These are phyloP conservation scores for Taphrina sp. DNA, from an alignment of 1,139 yeast species.

Conservation along the genomic window DNA sequence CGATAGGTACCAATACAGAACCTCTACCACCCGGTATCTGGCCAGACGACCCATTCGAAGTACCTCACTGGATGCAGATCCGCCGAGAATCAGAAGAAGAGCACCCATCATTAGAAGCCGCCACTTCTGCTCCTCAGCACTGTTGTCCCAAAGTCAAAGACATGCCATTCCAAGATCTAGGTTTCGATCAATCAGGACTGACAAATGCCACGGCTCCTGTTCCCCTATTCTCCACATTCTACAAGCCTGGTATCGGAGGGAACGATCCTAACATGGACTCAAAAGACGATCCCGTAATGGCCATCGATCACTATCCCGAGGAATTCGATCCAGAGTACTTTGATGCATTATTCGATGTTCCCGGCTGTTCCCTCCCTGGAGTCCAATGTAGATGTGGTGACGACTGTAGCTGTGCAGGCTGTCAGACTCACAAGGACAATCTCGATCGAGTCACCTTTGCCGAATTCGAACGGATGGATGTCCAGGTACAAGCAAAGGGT, in stretches of 20 bases:
- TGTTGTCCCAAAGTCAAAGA: conserved; percentile 16
- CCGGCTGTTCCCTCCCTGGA: conserved; percentile 26
- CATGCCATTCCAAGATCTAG: conserved; percentile 13
- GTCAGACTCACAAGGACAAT: conserved; percentile 26
- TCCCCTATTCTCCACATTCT: conserved; percentile 17
- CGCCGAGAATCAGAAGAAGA: too few species aligned
- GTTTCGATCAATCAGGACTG: neutral
- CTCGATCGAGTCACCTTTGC: conserved; percentile 4
- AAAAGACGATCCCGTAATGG: neutral
- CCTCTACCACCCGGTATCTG: conserved; percentile 14
- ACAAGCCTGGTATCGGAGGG: conserved; percentile 2
- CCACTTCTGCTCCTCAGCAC: too few species aligned
- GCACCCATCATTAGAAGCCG: too few species aligned
- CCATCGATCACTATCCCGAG: conserved; percentile 15
- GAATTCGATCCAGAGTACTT: conserved; percentile 22
- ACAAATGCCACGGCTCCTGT: conserved; percentile 6
- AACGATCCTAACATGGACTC: too few species aligned
- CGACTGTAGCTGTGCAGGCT: conserved; percentile 24
- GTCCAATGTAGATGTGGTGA: conserved; percentile 29
- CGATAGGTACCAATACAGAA: conserved; percentile 27
- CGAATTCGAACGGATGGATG: conserved; percentile 27
- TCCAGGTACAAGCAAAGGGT: conserved; percentile 1
- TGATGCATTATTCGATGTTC: conserved; percentile 22
- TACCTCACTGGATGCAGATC: neutral
- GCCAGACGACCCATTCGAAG: conserved; percentile 5